phyloP scores from a whole-genome alignment of 805 yeast genomes.

The Myxozyma vanderwaltii region DNA sequence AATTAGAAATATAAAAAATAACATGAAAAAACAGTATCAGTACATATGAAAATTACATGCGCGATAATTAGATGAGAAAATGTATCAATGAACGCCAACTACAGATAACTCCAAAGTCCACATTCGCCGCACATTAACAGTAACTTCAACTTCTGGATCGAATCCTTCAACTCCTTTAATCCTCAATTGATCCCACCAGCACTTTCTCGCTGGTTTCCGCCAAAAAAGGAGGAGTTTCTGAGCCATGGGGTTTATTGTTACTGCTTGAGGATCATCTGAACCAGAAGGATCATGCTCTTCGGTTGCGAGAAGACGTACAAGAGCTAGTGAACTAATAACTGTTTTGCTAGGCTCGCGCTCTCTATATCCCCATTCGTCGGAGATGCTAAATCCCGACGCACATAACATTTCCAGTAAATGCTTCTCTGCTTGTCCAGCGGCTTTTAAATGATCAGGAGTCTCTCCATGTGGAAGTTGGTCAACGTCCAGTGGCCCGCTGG shows the following conservation, averaged over 20 bases:
- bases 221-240: constrained; percentile 82
- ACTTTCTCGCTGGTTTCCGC: constrained; percentile 97
- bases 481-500: background rate
- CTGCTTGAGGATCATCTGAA: background rate
- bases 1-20: background rate
- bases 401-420: constrained; percentile 94
- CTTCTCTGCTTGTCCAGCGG: constrained; percentile 82
- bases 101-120: constrained; percentile 96
- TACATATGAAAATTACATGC: too few species aligned
- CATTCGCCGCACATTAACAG: constrained; percentile 85
- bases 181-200: constrained; percentile 82
- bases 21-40: background rate
- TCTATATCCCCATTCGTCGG: constrained; percentile 83
- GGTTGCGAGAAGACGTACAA: constrained; percentile 52
- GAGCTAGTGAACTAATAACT: constrained; percentile 79
- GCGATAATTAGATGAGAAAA: background rate
- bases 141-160: constrained; percentile 48
- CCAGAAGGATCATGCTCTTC: background rate
- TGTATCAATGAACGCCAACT: constrained; percentile 66
- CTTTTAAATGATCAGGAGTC: constrained; percentile 23
- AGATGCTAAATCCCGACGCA: constrained; percentile 72
- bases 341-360: constrained; percentile 85
- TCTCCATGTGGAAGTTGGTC: constrained; percentile 22
- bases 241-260: constrained; percentile 39
- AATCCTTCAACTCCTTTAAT: constrained; percentile 42